Base-by-base conservation (phyloP, 1,284 basidiomycete genomes). In the Paramarasmius palmivorus region DNA sequence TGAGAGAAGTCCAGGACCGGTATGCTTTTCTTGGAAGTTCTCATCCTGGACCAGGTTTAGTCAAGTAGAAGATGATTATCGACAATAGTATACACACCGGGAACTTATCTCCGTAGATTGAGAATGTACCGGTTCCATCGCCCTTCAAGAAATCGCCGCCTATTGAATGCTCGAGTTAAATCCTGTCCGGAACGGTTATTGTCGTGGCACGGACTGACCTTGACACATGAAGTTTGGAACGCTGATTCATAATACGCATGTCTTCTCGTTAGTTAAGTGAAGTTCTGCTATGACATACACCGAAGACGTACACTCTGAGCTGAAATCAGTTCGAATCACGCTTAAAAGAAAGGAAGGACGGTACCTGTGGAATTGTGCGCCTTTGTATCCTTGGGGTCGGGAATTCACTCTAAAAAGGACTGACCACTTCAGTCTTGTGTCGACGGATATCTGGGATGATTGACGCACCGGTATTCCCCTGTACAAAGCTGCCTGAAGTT, bases 401-500 rank as follows among this genome's bases (percentile, higher is more conserved):
- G 88, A 82, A 63, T 94, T 93, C 17, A 93, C 82, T 64, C 93
- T 94, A 63, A 10, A 6, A 25, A 22, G 19, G 20, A 4, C 2
- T n/a, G 26, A 40, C 4, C 26, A 12, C 39, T 19, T 49, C 15
- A 22, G 22, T 23, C 46, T 41, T n/a, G 34, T 35, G 10, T 29
- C 23, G 36, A 12, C 35, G 50, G 34, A 34, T 14, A 52, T 34
- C 17, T 68, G 55, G 54, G 5, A 25, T 17, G 34, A 15, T 14
- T n/a, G 26, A 22, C 50, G 32, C 41, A 93, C 92, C 93, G 82
- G 71, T 88, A 92, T 73, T 98, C 95, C 29, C 97, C 96, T 0
- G 96, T 98, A 67, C 96, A 98, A 19, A 98, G 76, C 64, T 98
- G 95, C 55, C 96, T 81, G 65, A 99, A 99, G 76, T 99, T 99